Evolutionary conservation across 2,329 filamentous ascomycete species (phyloP).

Genomic region (Pseudocercospora pini-densiflorae): DNA sequence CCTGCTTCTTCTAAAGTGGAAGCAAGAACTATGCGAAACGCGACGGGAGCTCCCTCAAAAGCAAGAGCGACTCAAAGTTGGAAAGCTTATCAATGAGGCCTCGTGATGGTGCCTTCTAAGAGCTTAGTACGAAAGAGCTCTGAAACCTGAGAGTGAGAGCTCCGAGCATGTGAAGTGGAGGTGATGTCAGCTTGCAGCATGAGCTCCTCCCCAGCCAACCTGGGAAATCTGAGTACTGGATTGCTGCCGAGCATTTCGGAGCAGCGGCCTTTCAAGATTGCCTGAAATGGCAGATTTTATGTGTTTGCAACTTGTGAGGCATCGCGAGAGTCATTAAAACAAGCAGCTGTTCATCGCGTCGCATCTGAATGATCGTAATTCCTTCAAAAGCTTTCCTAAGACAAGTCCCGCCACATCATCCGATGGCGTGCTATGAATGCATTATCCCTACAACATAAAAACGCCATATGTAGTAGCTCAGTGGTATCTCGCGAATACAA

Average conservation of each 20-base stretch:
- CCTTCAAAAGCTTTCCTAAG: background rate
- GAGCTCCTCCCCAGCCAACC: background rate
- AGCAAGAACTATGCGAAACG: too few species aligned
- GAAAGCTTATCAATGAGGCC: background rate
- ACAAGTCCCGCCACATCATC: background rate
- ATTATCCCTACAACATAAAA: background rate
- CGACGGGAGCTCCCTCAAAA: background rate
- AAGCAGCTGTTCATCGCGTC: too few species aligned
- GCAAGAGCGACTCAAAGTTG: background rate
- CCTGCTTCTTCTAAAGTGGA: background rate
- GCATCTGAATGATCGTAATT: background rate
- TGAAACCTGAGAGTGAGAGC: background rate
- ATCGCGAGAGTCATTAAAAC: too few species aligned
- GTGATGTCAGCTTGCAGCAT: background rate
- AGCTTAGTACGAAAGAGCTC: background rate
- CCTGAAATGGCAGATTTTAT: background rate
- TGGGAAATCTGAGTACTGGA: background rate
- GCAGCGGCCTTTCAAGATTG: background rate
- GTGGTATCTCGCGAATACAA: conserved; percentile 23
- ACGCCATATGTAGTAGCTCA: conserved; percentile 7
- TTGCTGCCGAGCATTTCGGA: background rate
- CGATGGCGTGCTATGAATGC: conserved; percentile 1
- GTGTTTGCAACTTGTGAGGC: too few species aligned
- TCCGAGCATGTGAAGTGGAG: background rate
- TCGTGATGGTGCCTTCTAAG: background rate